Percentiles rank a stretch among this genome's conserved stretches.
phyloP scores from a whole-genome alignment of 345 rosid genomes.

The Cardamine occulta region DNA sequence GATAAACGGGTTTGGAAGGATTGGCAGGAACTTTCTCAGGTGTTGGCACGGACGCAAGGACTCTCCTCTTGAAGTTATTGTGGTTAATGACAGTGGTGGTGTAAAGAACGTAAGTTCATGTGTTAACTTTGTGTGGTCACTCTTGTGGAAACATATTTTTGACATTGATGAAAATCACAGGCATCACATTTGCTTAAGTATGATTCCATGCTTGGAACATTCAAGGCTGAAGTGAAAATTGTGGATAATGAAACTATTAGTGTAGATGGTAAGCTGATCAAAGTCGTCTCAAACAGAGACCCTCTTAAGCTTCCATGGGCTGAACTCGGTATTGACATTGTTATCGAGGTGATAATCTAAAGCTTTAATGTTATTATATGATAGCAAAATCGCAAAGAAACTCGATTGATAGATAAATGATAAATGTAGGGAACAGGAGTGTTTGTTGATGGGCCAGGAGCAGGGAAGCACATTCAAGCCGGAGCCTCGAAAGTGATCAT shows the following conservation, averaged over 20 bases:
- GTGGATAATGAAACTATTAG: conserved; percentile 75
- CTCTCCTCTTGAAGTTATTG: conserved; percentile 92
- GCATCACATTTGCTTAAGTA: conserved; percentile 97
- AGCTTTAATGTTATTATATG: neutral
- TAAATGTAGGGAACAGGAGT: conserved; percentile 88
- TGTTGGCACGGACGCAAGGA: conserved; percentile 97
- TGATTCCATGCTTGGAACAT: conserved; percentile 94
- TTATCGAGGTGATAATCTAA: conserved; percentile 73
- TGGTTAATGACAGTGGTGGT: conserved; percentile 98
- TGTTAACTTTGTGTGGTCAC: neutral
- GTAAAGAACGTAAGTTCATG: conserved; percentile 80
- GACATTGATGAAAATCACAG: conserved; percentile 48
- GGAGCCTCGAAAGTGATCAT: conserved; percentile 97
- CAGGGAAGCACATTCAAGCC: conserved; percentile 98
- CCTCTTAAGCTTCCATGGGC: conserved; percentile 99
- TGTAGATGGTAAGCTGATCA: conserved; percentile 88
- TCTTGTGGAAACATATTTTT: conserved; percentile 1
- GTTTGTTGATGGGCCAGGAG: conserved; percentile 99
- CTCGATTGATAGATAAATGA: neutral
- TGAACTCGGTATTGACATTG: conserved; percentile 95
- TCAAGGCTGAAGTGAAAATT: conserved; percentile 89
- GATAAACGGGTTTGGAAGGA: conserved; percentile 94
- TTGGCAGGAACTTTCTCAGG: conserved; percentile 96
- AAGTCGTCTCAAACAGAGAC: conserved; percentile 91
- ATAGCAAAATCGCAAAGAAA: neutral